Evolutionary conservation across 371 early-diverging fungal species (phyloP).

Genomic region (Syncephalastrum racemosum): DNA sequence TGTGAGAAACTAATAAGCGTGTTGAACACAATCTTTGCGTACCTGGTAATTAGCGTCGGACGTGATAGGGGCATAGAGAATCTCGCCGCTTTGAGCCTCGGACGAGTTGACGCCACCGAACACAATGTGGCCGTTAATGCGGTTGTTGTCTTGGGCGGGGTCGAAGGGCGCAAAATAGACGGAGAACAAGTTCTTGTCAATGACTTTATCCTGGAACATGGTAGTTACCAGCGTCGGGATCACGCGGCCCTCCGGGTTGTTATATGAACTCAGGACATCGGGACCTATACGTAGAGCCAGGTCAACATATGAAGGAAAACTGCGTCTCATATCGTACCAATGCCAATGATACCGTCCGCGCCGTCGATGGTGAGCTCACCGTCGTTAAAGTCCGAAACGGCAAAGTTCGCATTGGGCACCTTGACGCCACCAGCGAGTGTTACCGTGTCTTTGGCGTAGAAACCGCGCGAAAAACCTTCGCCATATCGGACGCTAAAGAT

Average conservation of each 20-base stretch:
- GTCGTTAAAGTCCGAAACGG: slow-evolving; percentile 42
- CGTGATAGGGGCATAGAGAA: slow-evolving; percentile 31
- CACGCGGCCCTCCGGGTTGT: slow-evolving; percentile 28
- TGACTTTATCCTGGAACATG: slow-evolving; percentile 31
- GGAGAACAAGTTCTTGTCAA: slow-evolving; percentile 37
- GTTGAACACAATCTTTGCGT: not conserved
- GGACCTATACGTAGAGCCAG: slow-evolving; percentile 19
- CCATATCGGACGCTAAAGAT: slow-evolving; percentile 41
- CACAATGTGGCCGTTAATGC: slow-evolving; percentile 40
- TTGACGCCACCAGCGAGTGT: slow-evolving; percentile 20
- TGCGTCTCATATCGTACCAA: slow-evolving; percentile 14
- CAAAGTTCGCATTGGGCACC: slow-evolving; percentile 35
- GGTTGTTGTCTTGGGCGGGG: slow-evolving; percentile 4
- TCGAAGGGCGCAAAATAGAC: slow-evolving; percentile 36
- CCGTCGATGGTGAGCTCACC: slow-evolving; percentile 41
- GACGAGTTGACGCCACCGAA: slow-evolving; percentile 40
- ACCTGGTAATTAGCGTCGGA: slow-evolving; percentile 21
- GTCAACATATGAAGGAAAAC: too few relatives aligned
- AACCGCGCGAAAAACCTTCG: slow-evolving; percentile 39
- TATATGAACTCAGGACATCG: slow-evolving; percentile 32
- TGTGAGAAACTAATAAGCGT: not conserved
- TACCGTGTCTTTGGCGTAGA: slow-evolving; percentile 38
- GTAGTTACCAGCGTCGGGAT: slow-evolving; percentile 37
- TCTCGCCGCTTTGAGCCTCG: slow-evolving; percentile 20
- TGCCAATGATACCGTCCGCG: slow-evolving; percentile 47